A percentile compares a stretch with the other conserved stretches of the same genome.
Conservation (phyloP, 108 stramenopile genomes). For the Schizochytrium sp. region DNA sequence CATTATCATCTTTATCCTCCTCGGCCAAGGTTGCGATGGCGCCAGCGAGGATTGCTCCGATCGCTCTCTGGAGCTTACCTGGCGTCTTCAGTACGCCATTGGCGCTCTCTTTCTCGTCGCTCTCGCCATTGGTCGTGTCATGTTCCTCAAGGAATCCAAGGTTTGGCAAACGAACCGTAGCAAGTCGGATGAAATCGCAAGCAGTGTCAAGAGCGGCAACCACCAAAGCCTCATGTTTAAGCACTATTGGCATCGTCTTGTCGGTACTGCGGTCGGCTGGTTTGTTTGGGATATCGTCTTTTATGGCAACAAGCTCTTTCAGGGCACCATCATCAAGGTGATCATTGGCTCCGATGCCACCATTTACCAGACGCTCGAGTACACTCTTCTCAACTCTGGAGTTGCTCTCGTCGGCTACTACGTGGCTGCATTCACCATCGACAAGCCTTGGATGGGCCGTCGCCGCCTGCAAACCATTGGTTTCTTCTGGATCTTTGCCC, state of each 20-base stretch:
- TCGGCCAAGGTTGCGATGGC: conserved; percentile 9
- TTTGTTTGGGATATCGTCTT: conserved; percentile 53
- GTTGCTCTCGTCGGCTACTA: conserved; percentile 49
- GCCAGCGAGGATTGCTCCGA: conserved; percentile 19
- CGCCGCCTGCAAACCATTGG: conserved; percentile 43
- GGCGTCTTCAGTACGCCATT: conserved; percentile 11
- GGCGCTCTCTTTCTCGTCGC: not conserved
- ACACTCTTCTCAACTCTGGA: conserved; percentile 21
- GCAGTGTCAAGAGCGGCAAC: not conserved
- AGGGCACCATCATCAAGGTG: not conserved
- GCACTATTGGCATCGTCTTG: conserved; percentile 13
- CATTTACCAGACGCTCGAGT: not conserved
- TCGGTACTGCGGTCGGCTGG: conserved; percentile 54
- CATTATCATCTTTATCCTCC: not conserved
- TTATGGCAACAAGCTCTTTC: conserved; percentile 42
- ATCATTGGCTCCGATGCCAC: not conserved
- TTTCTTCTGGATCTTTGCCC: conserved; percentile 19
- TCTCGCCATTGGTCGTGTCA: not conserved
- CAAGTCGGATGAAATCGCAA: not conserved
- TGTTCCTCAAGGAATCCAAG: not conserved
- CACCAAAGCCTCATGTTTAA: not conserved
- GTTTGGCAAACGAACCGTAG: not conserved
- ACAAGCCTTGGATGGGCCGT: conserved; percentile 30
- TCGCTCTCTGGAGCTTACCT: not conserved
- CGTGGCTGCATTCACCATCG: conserved; percentile 33